These are phyloP conservation scores for Sporothrix variecibatus DNA, from an alignment of 2,329 filamentous ascomycete species.

Conservation along the genomic window DNA sequence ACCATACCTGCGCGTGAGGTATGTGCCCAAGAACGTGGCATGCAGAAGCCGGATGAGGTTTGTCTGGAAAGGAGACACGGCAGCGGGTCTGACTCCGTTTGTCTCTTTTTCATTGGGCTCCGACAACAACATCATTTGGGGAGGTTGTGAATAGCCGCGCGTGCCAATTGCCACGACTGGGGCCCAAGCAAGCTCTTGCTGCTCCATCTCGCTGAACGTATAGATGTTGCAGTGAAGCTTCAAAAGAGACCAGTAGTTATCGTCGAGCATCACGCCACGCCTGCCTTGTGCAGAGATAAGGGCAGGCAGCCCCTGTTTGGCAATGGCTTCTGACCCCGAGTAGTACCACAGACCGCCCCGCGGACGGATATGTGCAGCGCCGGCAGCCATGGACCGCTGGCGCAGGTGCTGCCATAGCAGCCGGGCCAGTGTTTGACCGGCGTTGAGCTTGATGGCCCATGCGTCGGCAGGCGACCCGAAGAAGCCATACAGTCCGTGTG, in stretches of 20 bases:
- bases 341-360: constrained; percentile 12
- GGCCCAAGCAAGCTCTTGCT: neutral
- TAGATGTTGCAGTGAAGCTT: neutral
- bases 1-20: neutral
- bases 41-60: constrained; percentile 2
- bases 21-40: neutral
- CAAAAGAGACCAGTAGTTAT: neutral
- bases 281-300: neutral
- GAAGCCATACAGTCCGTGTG: no score
- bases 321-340: neutral
- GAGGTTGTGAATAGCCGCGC: neutral
- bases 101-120: no score
- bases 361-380: no score
- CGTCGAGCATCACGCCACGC: constrained; percentile 1
- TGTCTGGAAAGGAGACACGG: neutral
- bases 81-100: no score
- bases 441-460: neutral
- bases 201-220: neutral
- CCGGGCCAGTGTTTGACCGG: neutral
- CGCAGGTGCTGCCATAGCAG: neutral
- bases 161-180: neutral
- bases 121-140: no score
- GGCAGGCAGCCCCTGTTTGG: neutral
- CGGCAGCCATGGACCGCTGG: neutral
- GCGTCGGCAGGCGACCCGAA: neutral